Evolutionary conservation across 1,284 basidiomycete genomes (phyloP).

Genomic region (Ustilago bromivora): DNA sequence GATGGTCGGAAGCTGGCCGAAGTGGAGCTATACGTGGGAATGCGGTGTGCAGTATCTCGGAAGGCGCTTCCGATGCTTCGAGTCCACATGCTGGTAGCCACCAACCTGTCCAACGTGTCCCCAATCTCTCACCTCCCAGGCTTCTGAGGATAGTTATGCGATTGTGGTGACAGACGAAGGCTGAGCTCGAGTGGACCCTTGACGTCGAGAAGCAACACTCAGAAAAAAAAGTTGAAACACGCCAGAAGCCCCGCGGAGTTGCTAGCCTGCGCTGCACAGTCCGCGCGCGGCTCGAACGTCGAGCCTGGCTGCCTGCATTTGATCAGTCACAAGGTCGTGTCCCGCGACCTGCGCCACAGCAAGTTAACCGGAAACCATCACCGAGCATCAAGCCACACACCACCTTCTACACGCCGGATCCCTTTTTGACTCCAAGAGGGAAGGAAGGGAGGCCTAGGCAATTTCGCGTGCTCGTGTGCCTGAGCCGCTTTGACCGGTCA

Average conservation of each 20-base stretch:
- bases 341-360: not conserved
- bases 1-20: slow-evolving; percentile 15
- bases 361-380: not conserved
- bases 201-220: slow-evolving; percentile 1
- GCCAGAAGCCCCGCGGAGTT: slow-evolving; percentile 14
- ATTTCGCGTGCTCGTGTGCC: not conserved
- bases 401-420: not conserved
- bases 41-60: not conserved
- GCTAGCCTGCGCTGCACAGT: not conserved
- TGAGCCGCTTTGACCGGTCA: slow-evolving; percentile 1
- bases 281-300: slow-evolving; percentile 15
- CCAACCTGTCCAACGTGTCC: not conserved
- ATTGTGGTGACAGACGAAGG: not conserved
- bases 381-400: not conserved
- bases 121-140: not conserved
- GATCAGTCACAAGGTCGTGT: not conserved
- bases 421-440: not conserved
- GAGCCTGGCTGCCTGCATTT: not conserved
- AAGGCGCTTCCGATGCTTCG: slow-evolving; percentile 8
- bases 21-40: not conserved
- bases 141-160: not conserved
- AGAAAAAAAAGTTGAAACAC: slow-evolving; percentile 3
- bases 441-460: not conserved
- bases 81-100: slow-evolving; percentile 10
- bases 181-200: slow-evolving; percentile 11